Percentiles rank a stretch among this genome's conserved stretches.
Conservation (phyloP, 2,329 filamentous ascomycete genomes). For the Davidsoniella australis region DNA sequence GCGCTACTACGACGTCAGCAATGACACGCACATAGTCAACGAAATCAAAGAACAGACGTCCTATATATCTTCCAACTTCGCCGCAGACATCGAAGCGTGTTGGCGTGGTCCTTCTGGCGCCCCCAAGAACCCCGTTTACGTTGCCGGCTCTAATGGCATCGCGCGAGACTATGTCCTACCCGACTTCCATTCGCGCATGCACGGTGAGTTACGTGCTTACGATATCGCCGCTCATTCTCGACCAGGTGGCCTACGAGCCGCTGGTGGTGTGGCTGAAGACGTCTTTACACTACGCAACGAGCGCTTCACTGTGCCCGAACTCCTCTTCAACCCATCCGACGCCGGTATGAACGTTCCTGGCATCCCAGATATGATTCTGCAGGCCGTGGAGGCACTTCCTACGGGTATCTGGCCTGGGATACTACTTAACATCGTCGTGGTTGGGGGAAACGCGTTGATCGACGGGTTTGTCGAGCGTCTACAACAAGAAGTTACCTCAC, state of each 20-base stretch:
- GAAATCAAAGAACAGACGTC: conserved; percentile 87
- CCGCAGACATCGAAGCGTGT: conserved; percentile 56
- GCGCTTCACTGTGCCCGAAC: conserved; percentile 74
- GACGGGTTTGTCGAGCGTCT: conserved; percentile 68
- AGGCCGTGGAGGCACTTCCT: conserved; percentile 59
- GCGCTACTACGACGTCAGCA: conserved; percentile 87
- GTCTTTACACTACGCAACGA: conserved; percentile 79
- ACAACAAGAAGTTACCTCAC: conserved; percentile 53
- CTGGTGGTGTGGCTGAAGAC: conserved; percentile 45
- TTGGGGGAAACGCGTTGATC: conserved; percentile 70
- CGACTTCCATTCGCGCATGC: conserved; percentile 44
- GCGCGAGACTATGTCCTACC: conserved; percentile 86
- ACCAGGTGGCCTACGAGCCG: conserved; percentile 23
- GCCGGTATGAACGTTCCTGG: conserved; percentile 73
- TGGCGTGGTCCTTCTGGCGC: conserved; percentile 63
- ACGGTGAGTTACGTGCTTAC: conserved; percentile 61
- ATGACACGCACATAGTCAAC: conserved; percentile 84
- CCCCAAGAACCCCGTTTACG: conserved; percentile 28
- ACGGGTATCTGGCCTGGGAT: conserved; percentile 71
- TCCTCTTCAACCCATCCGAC: conserved; percentile 74
- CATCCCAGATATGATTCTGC: conserved; percentile 64
- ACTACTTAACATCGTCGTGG: conserved; percentile 72
- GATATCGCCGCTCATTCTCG: conserved; percentile 45
- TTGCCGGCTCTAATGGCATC: conserved; percentile 36
- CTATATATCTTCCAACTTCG: conserved; percentile 67